These are phyloP conservation scores for Staphylotrichum tortipilum DNA, from an alignment of 495 filamentous ascomycete species.

Conservation along the genomic window DNA sequence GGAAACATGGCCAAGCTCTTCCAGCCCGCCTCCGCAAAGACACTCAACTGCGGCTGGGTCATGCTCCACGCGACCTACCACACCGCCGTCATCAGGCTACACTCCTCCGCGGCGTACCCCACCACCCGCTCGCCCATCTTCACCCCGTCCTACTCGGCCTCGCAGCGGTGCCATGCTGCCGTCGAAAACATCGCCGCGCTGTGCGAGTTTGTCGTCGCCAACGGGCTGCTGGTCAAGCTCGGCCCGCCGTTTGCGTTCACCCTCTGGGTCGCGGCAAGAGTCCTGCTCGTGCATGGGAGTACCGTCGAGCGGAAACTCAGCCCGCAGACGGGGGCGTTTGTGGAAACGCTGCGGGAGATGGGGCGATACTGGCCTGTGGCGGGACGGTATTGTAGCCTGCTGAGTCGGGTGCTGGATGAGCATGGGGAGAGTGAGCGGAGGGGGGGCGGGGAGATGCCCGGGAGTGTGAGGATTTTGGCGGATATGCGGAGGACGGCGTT, in stretches of 20 bases:
- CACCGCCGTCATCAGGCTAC: slow-evolving; percentile 76
- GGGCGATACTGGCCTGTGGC: slow-evolving; percentile 79
- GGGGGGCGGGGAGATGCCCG: slow-evolving; percentile 66
- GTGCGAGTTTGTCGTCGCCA: slow-evolving; percentile 61
- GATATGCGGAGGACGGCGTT: slow-evolving; percentile 84
- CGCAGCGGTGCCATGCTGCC: slow-evolving; percentile 68
- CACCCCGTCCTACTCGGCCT: slow-evolving; percentile 72
- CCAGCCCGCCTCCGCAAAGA: slow-evolving; percentile 52
- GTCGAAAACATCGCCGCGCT: slow-evolving; percentile 77
- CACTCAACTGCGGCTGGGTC: slow-evolving; percentile 72
- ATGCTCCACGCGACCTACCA: slow-evolving; percentile 73
- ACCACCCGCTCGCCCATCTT: slow-evolving; percentile 79
- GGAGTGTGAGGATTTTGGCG: slow-evolving; percentile 73
- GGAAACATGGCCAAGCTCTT: slow-evolving; percentile 69
- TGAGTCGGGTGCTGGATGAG: slow-evolving; percentile 76
- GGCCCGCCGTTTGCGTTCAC: slow-evolving; percentile 85
- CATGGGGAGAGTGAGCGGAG: slow-evolving; percentile 67
- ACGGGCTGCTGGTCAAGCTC: slow-evolving; percentile 66
- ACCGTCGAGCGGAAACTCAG: slow-evolving; percentile 76
- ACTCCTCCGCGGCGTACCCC: slow-evolving; percentile 88
- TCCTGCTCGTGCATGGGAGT: slow-evolving; percentile 78
- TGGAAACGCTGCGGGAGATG: slow-evolving; percentile 70
- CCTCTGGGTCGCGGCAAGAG: slow-evolving; percentile 81
- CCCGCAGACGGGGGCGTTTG: slow-evolving; percentile 67
- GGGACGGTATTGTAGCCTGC: slow-evolving; percentile 67